Percentiles rank a stretch among this genome's conserved stretches.
phyloP scores from a whole-genome alignment of 2,329 filamentous ascomycete genomes.

The Penicillium italicum region DNA sequence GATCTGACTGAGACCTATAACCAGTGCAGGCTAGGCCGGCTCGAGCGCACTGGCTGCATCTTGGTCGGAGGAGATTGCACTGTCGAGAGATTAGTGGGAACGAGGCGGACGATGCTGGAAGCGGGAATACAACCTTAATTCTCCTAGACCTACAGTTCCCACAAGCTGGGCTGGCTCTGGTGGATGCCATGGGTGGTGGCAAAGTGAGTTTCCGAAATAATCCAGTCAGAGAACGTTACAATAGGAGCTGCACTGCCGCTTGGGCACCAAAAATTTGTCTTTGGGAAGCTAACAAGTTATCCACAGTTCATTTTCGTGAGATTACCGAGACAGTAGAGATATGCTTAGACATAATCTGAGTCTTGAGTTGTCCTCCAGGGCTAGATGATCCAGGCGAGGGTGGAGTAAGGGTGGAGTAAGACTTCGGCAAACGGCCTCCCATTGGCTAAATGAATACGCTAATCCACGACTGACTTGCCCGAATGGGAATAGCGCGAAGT shows the following conservation, averaged over 20 bases:
- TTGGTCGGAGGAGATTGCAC: slow-evolving; percentile 1
- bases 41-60: slow-evolving; percentile 4
- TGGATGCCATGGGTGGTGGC: not conserved
- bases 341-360: not conserved
- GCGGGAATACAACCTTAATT: too few species aligned
- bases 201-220: not conserved
- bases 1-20: slow-evolving; percentile 2
- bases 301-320: not conserved
- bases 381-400: not conserved
- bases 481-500: not conserved
- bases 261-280: not conserved
- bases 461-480: not conserved
- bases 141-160: slow-evolving; percentile 1
- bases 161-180: slow-evolving; percentile 2
- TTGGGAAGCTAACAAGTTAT: not conserved
- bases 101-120: too few species aligned
- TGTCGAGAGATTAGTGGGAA: not conserved
- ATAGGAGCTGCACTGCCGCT: not conserved
- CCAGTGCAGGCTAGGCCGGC: not conserved
- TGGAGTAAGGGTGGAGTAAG: not conserved
- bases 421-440: not conserved
- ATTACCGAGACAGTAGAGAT: not conserved
- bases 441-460: not conserved
- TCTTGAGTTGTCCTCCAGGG: not conserved
- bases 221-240: not conserved